Conservation (phyloP, 2,329 filamentous ascomycete species). For the Elsinoe necatrix region DNA sequence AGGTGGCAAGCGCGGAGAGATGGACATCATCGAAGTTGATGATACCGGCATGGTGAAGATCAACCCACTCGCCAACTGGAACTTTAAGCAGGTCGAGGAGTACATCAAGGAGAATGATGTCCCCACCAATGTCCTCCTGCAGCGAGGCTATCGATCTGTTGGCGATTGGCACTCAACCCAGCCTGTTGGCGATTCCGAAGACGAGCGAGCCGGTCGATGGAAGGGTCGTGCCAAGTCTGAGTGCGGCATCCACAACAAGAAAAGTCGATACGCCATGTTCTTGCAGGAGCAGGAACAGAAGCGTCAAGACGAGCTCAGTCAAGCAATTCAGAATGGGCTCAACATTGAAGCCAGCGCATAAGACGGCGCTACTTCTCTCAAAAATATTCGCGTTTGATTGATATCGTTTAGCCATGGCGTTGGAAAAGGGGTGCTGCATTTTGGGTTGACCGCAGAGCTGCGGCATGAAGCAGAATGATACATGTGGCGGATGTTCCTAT, state of each 20-base stretch:
- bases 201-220: constrained; percentile 93
- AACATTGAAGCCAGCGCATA: constrained; percentile 26
- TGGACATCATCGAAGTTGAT: constrained; percentile 88
- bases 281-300: constrained; percentile 64
- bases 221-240: constrained; percentile 94
- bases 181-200: constrained; percentile 82
- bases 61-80: constrained; percentile 94
- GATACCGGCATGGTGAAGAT: constrained; percentile 91
- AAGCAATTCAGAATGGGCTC: constrained; percentile 29
- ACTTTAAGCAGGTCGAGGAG: constrained; percentile 76
- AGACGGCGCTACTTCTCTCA: constrained; percentile 2
- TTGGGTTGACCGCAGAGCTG: constrained; percentile 18
- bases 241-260: constrained; percentile 98
- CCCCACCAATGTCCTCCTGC: constrained; percentile 85
- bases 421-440: constrained; percentile 22
- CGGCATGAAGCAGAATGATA: constrained; percentile 17
- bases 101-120: constrained; percentile 83
- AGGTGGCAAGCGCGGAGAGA: constrained; percentile 80
- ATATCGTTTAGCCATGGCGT: constrained; percentile 37
- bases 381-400: constrained; percentile 10
- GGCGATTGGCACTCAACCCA: constrained; percentile 97
- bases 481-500: neutral
- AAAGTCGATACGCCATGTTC: constrained; percentile 84
- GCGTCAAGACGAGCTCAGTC: constrained; percentile 47
- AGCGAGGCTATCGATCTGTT: constrained; percentile 93